A percentile compares a stretch with the other conserved stretches of the same genome.
Conservation (phyloP, 805 yeast species). For the Cyberlindnera subsufficiens region DNA sequence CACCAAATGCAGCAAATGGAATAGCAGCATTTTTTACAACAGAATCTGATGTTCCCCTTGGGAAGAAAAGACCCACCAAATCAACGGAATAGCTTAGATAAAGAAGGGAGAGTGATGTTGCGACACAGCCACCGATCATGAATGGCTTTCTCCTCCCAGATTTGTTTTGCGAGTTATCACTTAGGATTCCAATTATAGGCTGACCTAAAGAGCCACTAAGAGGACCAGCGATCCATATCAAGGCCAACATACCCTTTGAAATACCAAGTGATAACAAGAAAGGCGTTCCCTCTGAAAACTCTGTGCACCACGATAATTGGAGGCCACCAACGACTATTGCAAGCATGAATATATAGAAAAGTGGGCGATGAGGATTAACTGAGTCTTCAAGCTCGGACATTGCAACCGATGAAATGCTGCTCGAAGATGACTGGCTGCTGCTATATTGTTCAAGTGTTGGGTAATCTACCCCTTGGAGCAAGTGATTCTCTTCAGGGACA, state of each 20-base stretch:
- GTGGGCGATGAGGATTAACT: constrained; percentile 40
- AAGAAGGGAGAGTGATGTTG: constrained; percentile 40
- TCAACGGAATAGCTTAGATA: constrained; percentile 40
- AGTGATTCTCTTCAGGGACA: background rate
- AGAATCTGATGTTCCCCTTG: constrained; percentile 15
- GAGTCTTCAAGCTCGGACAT: constrained; percentile 21
- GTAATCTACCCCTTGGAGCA: background rate
- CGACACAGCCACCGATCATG: constrained; percentile 46
- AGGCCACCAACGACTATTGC: constrained; percentile 50
- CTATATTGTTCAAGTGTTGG: background rate
- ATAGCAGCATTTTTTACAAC: constrained; percentile 29
- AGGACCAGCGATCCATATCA: constrained; percentile 67
- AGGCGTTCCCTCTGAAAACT: constrained; percentile 60
- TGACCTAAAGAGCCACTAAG: constrained; percentile 58
- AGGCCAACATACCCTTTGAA: constrained; percentile 46
- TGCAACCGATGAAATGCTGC: background rate
- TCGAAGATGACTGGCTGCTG: background rate
- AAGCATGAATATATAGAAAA: constrained; percentile 36
- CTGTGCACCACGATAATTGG: constrained; percentile 62
- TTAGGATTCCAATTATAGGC: constrained; percentile 54
- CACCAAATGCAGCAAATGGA: constrained; percentile 47
- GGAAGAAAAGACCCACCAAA: constrained; percentile 30
- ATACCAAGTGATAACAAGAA: constrained; percentile 56
- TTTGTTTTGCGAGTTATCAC: constrained; percentile 41
- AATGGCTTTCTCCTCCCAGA: constrained; percentile 54